Evolutionary conservation across 176 grass and related monocot species (phyloP).

Genomic region (Triticum monococcum): DNA sequence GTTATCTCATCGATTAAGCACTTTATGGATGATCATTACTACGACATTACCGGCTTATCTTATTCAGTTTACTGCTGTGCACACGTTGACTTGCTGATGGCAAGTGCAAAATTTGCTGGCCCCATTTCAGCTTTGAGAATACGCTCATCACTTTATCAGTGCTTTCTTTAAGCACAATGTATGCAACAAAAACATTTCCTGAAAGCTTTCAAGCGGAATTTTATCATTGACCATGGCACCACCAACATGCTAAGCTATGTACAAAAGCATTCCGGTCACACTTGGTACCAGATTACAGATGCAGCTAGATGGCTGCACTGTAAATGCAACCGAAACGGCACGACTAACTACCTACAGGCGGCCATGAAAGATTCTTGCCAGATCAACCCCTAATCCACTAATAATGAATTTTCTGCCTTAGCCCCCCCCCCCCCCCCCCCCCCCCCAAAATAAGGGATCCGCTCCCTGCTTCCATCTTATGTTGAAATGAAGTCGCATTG

Average conservation of each 20-base stretch:
- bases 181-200: background rate
- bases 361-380: background rate
- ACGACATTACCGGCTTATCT: background rate
- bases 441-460: background rate
- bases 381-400: background rate
- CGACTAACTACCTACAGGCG: constrained; percentile 1
- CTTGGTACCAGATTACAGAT: background rate
- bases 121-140: background rate
- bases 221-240: background rate
- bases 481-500: background rate
- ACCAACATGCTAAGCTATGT: background rate
- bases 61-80: background rate
- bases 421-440: no score
- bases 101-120: background rate
- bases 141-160: background rate
- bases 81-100: background rate
- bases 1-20: no score
- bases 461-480: background rate
- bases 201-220: background rate
- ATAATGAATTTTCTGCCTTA: background rate
- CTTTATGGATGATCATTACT: no score
- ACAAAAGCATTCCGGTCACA: background rate
- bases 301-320: background rate
- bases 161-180: background rate
- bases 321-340: background rate